Conservation (phyloP, 331 rosid genomes). For the Quercus tomentella region DNA sequence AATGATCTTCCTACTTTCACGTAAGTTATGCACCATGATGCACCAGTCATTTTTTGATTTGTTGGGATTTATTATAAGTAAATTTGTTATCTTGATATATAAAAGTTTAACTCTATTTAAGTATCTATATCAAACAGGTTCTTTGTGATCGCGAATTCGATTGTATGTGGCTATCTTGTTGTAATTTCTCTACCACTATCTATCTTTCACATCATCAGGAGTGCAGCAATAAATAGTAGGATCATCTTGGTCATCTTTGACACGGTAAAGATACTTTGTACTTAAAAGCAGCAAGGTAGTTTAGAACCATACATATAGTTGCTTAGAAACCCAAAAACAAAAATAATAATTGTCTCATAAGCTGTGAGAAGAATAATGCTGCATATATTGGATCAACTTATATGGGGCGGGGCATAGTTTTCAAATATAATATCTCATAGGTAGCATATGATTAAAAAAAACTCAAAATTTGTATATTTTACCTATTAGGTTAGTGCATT, state of each 20-base stretch:
- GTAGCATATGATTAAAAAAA: too few relatives aligned
- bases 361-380: too few relatives aligned
- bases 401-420: too few relatives aligned
- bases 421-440: too few relatives aligned
- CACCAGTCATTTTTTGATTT: too few relatives aligned
- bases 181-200: constrained; percentile 53
- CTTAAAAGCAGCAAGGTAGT: neutral
- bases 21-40: constrained; percentile 27
- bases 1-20: constrained; percentile 62
- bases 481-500: too few relatives aligned
- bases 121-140: constrained; percentile 41
- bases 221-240: constrained; percentile 39
- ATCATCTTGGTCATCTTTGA: constrained; percentile 52
- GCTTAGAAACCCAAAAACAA: too few relatives aligned
- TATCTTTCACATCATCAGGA: constrained; percentile 50
- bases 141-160: constrained; percentile 61
- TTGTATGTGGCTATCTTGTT: constrained; percentile 63
- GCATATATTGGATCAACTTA: too few relatives aligned
- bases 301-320: too few relatives aligned
- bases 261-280: constrained; percentile 42
- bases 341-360: too few relatives aligned
- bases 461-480: too few relatives aligned
- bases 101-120: neutral
- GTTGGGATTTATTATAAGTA: too few relatives aligned
- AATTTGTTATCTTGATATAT: neutral